Conservation (phyloP, 352 stramenopile genomes). For the Globisporangium alternatum region DNA sequence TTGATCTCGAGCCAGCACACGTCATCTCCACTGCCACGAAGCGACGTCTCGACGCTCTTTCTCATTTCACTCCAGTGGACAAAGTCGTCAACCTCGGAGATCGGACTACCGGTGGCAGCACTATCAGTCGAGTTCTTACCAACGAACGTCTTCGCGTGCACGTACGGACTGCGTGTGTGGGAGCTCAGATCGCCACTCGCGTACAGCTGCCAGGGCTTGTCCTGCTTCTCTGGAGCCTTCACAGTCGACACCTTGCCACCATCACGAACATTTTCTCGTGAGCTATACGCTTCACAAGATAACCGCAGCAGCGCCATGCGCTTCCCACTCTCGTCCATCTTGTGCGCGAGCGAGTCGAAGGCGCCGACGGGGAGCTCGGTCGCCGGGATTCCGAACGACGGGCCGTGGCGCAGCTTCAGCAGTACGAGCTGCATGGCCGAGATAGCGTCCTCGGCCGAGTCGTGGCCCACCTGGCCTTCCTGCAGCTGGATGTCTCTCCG, state of each 20-base stretch:
- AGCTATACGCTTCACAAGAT: constrained; percentile 8
- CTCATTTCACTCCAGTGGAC: constrained; percentile 34
- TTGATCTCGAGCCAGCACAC: constrained; percentile 80
- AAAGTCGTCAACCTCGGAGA: constrained; percentile 32
- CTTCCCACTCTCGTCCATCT: constrained; percentile 44
- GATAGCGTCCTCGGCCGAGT: constrained; percentile 81
- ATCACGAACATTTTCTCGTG: not conserved
- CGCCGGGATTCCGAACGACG: constrained; percentile 70
- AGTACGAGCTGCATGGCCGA: constrained; percentile 75
- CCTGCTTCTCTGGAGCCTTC: constrained; percentile 21
- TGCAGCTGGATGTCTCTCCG: constrained; percentile 75
- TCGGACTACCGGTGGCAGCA: not conserved
- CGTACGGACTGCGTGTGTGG: constrained; percentile 43
- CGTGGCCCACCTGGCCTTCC: constrained; percentile 52
- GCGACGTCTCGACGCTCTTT: constrained; percentile 24
- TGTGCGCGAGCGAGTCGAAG: constrained; percentile 70
- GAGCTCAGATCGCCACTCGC: constrained; percentile 60
- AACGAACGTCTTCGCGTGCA: constrained; percentile 34
- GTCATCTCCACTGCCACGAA: constrained; percentile 30
- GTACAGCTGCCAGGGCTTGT: constrained; percentile 74
- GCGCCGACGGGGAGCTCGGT: constrained; percentile 30
- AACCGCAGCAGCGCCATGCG: constrained; percentile 49
- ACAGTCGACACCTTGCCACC: constrained; percentile 8
- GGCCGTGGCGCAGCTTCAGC: constrained; percentile 65
- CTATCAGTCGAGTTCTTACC: not conserved